Base-by-base conservation (phyloP, 164 flowering plant species). In the Nelumbo lutea region DNA sequence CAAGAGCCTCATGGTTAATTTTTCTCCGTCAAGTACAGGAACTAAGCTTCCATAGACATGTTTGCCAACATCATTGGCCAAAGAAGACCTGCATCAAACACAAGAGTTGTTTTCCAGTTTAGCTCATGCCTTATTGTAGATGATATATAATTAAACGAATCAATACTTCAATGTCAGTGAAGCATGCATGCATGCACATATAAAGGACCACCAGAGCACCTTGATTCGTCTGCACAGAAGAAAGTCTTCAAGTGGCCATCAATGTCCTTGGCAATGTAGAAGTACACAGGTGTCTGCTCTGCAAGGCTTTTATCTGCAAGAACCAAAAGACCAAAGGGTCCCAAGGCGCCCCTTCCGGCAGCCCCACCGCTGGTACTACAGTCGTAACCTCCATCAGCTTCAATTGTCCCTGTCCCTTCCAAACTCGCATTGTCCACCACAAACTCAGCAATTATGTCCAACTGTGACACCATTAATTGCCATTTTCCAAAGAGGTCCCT, bases 281-380 rank as follows among this genome's bases (percentile, higher is more conserved):
- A 95, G 62, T 84, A 91, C 7, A 90, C 83, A 0, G 96, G 90
- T 3, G 96, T 95, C 65, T 87, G 88, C 81, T 95, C 98, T 0
- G 77, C 27, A 1, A 55, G 84, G 59, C 41, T 61, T 1, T 79
- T 72, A 69, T 87, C 92, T 1, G 96, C 85, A 15, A 87, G 82
- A n/a, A 95, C 87, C 47, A 88, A 72, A 10, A 95, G 61, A 10
- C 98, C 98, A 56, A 95, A 95, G 2, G 97, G 98, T 9, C 98
- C 98, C 52, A 91, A 61, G 42, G 82, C 79, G 2, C 93, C 88
- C 44, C 92, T 79, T 57, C 78, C 78, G 1, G 82, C 79, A 8
- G 93, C 83, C 1, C 97, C 96, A 14, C 82, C 80, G 43, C 92
- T 82, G 10, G 72, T 70, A 10, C 73, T 73, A 79, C 96, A 94